Conservation (phyloP, 1,284 basidiomycete genomes). For the Pseudozyma pruni region DNA sequence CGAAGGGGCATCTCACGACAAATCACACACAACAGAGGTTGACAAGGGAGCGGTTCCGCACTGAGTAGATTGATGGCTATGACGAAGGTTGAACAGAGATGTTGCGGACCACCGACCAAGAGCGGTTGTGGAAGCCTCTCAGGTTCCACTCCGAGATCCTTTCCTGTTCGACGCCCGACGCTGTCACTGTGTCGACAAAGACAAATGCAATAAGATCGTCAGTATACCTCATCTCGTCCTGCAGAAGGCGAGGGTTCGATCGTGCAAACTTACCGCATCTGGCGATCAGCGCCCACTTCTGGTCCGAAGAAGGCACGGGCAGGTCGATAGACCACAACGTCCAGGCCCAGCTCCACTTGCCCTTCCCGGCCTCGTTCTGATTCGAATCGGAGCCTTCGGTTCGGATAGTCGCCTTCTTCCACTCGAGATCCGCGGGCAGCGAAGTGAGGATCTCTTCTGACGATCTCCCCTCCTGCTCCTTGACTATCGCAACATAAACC, state of each 20-base stretch:
- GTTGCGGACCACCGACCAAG: slow-evolving; percentile 49
- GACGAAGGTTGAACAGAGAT: slow-evolving; percentile 10
- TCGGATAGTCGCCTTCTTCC: slow-evolving; percentile 24
- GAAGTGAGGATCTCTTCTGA: slow-evolving; percentile 22
- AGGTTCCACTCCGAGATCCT: slow-evolving; percentile 46
- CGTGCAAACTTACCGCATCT: slow-evolving; percentile 30
- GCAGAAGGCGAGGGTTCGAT: neutral
- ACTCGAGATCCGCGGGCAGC: slow-evolving; percentile 15
- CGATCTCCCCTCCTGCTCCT: neutral
- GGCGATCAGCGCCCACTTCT: slow-evolving; percentile 29
- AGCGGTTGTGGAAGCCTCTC: slow-evolving; percentile 51
- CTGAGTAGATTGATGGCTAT: no score
- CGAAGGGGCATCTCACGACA: no score
- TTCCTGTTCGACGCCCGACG: slow-evolving; percentile 42
- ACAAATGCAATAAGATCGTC: neutral
- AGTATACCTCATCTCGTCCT: neutral
- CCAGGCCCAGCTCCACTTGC: slow-evolving; percentile 50
- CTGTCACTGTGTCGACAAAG: slow-evolving; percentile 25
- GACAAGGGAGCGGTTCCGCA: no score
- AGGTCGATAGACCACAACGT: slow-evolving; percentile 38
- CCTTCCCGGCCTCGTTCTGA: slow-evolving; percentile 1
- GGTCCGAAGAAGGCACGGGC: neutral
- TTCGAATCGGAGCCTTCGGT: neutral
- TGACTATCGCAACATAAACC: slow-evolving; percentile 20
- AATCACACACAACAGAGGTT: no score